Percentiles rank a stretch among this genome's conserved stretches.
phyloP scores from a whole-genome alignment of 2,329 filamentous ascomycete genomes.

The Curvularia eragrostidis region DNA sequence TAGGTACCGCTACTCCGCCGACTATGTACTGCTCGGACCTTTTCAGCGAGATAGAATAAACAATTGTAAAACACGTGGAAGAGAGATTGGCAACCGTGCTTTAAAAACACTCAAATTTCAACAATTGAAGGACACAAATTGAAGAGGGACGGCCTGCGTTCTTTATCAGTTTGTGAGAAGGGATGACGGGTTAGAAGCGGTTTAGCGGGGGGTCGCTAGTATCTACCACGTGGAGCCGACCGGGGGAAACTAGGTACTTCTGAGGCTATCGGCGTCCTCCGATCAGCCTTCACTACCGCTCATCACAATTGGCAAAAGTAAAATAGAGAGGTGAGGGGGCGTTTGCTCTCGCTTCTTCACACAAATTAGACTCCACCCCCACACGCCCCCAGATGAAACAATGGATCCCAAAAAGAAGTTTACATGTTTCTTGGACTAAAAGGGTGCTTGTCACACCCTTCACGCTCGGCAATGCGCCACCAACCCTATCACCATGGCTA shows the following conservation, averaged over 20 bases:
- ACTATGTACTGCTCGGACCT: background rate
- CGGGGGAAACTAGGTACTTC: slow-evolving; percentile 8
- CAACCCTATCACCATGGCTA: slow-evolving; percentile 14
- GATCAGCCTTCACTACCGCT: slow-evolving; percentile 14
- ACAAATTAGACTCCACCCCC: background rate
- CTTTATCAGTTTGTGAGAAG: slow-evolving; percentile 27
- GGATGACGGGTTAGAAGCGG: slow-evolving; percentile 13
- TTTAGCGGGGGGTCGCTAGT: slow-evolving; percentile 26
- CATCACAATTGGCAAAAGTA: slow-evolving; percentile 15
- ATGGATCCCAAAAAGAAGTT: slow-evolving; percentile 5
- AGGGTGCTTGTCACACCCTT: background rate
- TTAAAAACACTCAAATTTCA: background rate
- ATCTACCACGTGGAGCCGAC: slow-evolving; percentile 26
- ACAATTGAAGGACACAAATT: background rate
- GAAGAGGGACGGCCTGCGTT: slow-evolving; percentile 1
- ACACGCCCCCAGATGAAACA: background rate
- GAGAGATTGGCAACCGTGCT: background rate
- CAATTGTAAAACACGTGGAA: background rate
- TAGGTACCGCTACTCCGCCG: background rate
- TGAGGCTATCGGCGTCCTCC: slow-evolving; percentile 26
- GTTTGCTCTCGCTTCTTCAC: slow-evolving; percentile 2
- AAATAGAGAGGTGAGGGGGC: background rate
- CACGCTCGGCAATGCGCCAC: slow-evolving; percentile 18
- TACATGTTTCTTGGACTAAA: background rate
- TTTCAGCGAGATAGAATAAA: background rate